These are phyloP conservation scores for Silene noctiflora DNA, from an alignment of 179 eudicot genomes.

Conservation along the genomic window DNA sequence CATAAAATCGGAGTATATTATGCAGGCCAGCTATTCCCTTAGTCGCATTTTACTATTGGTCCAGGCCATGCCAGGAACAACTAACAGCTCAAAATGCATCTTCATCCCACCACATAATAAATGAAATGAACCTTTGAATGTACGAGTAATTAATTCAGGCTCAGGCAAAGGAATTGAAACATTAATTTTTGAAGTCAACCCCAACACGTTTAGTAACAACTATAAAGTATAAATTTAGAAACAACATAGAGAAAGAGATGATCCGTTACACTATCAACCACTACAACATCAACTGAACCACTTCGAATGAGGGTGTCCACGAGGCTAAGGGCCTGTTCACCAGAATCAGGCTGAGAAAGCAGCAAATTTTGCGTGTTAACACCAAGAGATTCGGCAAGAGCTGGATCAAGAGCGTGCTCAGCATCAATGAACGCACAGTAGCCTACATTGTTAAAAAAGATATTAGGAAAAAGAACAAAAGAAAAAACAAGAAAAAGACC, in stretches of 20 bases:
- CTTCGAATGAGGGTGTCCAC: slow-evolving; percentile 94
- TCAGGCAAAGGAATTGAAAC: background rate
- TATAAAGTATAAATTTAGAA: background rate
- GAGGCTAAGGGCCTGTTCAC: slow-evolving; percentile 96
- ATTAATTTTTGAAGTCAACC: background rate
- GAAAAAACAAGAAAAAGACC: background rate
- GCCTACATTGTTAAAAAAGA: slow-evolving; percentile 39
- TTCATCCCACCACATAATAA: background rate
- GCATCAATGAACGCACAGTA: slow-evolving; percentile 95
- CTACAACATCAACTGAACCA: slow-evolving; percentile 56
- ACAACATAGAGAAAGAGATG: background rate
- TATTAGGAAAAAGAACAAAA: background rate
- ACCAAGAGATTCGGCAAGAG: slow-evolving; percentile 85
- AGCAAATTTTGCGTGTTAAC: slow-evolving; percentile 83
- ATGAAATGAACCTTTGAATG: background rate
- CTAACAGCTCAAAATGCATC: background rate
- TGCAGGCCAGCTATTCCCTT: background rate
- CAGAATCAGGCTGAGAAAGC: slow-evolving; percentile 95
- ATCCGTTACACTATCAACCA: slow-evolving; percentile 11
- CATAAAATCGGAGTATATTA: background rate
- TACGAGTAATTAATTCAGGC: background rate
- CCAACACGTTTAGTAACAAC: background rate
- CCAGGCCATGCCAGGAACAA: background rate
- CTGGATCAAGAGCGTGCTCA: slow-evolving; percentile 95
- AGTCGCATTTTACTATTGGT: background rate